Percentiles rank a stretch among this genome's conserved stretches.
Conservation (phyloP, 306 rosid genomes). For the Erythrophleum fordii region DNA sequence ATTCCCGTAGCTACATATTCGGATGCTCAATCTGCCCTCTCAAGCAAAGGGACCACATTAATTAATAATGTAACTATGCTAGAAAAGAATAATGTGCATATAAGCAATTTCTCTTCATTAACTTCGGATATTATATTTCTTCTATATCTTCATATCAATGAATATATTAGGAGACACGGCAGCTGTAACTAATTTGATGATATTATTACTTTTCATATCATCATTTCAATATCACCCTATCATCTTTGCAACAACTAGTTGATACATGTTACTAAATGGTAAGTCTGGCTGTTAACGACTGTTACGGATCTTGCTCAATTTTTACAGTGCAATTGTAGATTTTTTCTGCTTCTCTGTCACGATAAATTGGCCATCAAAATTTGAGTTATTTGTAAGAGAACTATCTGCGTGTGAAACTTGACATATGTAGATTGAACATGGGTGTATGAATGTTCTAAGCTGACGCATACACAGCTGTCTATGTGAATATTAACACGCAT, state of each 20-base stretch:
- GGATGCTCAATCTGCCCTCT: neutral
- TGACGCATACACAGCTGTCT: constrained; percentile 3
- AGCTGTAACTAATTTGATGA: neutral
- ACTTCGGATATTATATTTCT: neutral
- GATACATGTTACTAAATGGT: neutral
- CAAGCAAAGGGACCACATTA: constrained; percentile 32
- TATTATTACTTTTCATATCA: neutral
- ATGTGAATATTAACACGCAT: neutral
- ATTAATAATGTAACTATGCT: neutral
- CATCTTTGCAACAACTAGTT: neutral
- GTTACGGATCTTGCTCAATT: neutral
- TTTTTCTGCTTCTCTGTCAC: neutral
- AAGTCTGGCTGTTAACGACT: neutral
- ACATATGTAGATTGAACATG: neutral
- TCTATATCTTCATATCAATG: neutral
- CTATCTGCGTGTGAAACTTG: constrained; percentile 17
- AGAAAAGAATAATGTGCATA: neutral
- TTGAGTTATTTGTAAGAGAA: neutral
- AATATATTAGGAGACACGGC: neutral
- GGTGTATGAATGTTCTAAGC: neutral
- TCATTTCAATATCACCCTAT: neutral
- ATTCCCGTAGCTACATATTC: constrained; percentile 5
- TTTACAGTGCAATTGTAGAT: neutral
- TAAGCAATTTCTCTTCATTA: neutral
- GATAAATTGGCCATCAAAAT: neutral